Evolutionary conservation across 2,329 filamentous ascomycete species (phyloP), one percentile per base, ranked within the genome.

Genomic region (Nigrospora osmanthi): DNA sequence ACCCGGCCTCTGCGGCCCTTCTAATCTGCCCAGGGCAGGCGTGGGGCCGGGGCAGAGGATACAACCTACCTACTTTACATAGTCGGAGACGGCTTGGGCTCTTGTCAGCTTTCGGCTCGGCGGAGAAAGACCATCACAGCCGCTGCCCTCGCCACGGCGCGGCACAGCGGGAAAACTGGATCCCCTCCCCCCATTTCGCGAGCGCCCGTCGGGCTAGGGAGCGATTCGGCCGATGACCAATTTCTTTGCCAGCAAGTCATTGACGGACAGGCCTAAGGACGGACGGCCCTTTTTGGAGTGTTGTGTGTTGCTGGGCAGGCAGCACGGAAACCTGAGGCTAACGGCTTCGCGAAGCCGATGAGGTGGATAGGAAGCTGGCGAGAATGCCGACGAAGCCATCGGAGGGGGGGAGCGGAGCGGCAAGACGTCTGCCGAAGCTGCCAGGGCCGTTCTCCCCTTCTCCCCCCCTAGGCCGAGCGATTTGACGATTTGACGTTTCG

Each of bases 151-250:
- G 23, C 23, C 23, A 10, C 23, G 23, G 23, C 23, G 23, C 23
- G 23, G 23, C 23, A 28, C 23, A 28, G 23, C 23, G 10, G n/a
- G n/a, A 28, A 28, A 28, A 28, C 23, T 28, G 23, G 23, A 28
- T 10, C 19, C n/a, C n/a, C n/a, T n/a, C n/a, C n/a, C 19, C 23
- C 23, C 23, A 4, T 28, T 28, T 28, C 23, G 23, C 23, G 23
- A 28, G 10, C 5, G 23, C 23, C 40, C n/a, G 39, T 38, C 44
- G 44, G 44, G 36, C 44, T 43, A 40, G 32, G 35, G 36, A 43
- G 35, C 44, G 19, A 46, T 17, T 43, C 40, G 44, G 40, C 44
- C 40, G 44, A 46, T 46, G 37, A 46, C 31, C 16, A 38, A 35
- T 38, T n/a, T 33, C 34, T 28, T 28, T 28, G 28, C 30, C 15